Conservation (phyloP, 1,284 basidiomycete species). For the Ustilago loliicola region DNA sequence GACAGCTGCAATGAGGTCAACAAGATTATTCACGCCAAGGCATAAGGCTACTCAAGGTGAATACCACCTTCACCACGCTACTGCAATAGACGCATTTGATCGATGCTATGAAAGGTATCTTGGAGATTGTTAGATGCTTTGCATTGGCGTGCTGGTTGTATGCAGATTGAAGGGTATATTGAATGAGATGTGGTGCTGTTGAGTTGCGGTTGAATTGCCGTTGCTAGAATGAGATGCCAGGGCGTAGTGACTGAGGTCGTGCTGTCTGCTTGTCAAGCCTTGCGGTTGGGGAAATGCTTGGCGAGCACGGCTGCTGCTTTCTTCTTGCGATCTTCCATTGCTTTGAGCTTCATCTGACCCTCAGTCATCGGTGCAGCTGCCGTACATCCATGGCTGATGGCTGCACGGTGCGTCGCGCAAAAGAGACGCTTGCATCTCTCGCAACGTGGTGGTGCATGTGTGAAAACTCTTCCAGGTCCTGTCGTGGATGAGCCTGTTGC, state of each 20-base stretch:
- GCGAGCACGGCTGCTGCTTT: conserved; percentile 60
- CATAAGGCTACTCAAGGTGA: conserved; percentile 8
- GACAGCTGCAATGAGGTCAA: conserved; percentile 50
- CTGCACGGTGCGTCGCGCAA: conserved; percentile 54
- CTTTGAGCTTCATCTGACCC: conserved; percentile 55
- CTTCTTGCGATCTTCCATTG: conserved; percentile 59
- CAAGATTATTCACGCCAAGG: conserved; percentile 28
- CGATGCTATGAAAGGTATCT: neutral
- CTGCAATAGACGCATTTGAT: neutral
- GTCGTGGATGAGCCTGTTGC: neutral
- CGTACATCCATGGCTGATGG: conserved; percentile 49
- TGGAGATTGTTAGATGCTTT: neutral
- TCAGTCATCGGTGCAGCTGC: conserved; percentile 56
- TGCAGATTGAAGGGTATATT: conserved; percentile 29
- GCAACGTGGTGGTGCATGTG: conserved; percentile 52
- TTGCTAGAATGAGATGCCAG: neutral
- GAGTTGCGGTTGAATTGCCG: neutral
- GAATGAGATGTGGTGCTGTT: neutral
- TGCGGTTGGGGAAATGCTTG: conserved; percentile 59
- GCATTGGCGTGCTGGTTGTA: neutral
- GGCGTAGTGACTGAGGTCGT: neutral
- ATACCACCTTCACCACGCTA: neutral
- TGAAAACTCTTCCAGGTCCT: neutral
- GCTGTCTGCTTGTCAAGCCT: conserved; percentile 17
- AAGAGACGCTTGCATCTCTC: conserved; percentile 59